These are phyloP conservation scores for Micractinium conductrix DNA, from an alignment of 139 green algal species.

Conservation along the genomic window DNA sequence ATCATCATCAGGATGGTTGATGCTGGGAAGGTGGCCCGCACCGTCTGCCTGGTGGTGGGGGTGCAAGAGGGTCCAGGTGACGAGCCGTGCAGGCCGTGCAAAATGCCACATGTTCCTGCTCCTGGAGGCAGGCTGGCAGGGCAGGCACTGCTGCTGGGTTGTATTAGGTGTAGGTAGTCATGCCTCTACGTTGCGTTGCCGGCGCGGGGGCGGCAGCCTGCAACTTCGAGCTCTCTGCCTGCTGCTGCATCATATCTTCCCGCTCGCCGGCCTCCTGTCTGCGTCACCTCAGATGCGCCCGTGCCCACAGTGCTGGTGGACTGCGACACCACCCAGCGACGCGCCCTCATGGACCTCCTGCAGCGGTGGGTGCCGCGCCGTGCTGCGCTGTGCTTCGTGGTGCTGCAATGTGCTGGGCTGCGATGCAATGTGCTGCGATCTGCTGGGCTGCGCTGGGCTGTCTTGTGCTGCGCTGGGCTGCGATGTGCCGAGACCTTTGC, in stretches of 20 bases:
- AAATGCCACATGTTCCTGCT: neutral
- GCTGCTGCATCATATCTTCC: neutral
- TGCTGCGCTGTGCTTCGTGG: neutral
- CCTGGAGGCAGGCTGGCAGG: neutral
- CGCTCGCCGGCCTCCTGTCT: no score
- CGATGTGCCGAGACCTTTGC: no score
- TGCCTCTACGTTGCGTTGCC: neutral
- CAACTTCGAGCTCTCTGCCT: neutral
- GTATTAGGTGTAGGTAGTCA: neutral
- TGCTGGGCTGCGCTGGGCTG: no score
- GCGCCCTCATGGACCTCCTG: constrained; percentile 21
- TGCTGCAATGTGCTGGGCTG: neutral
- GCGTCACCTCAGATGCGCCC: neutral
- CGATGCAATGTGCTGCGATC: neutral
- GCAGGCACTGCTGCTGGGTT: neutral
- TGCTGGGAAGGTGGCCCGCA: neutral
- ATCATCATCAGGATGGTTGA: neutral
- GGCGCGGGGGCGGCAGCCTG: no score
- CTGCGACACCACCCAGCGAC: constrained; percentile 11
- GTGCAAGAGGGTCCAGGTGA: neutral
- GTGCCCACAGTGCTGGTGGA: constrained; percentile 16
- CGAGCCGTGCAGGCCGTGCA: neutral
- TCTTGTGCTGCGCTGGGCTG: no score
- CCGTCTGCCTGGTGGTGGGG: neutral
- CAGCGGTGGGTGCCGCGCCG: neutral